Percentiles rank a stretch among this genome's conserved stretches.
Conservation (phyloP, 108 stramenopile genomes). For the Cyclotella atomus region DNA sequence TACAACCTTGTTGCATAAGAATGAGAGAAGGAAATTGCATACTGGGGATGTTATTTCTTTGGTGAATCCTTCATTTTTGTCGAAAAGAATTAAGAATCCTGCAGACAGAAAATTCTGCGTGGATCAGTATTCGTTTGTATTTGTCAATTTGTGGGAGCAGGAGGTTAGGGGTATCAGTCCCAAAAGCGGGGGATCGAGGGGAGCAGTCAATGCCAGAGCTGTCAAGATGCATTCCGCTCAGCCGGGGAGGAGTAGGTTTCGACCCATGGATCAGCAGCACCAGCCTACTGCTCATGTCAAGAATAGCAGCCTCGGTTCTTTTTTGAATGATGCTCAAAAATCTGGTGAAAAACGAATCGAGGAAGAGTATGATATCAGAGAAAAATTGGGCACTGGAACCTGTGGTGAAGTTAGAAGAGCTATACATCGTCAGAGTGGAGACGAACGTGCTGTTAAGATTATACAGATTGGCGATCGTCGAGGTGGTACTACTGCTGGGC, state of each 20-base stretch:
- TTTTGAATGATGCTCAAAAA: too few relatives aligned
- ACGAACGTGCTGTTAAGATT: constrained; percentile 91
- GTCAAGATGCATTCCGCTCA: not conserved
- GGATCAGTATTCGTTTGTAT: constrained; percentile 73
- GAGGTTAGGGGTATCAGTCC: constrained; percentile 24
- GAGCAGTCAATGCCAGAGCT: not conserved
- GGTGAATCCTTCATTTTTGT: constrained; percentile 74
- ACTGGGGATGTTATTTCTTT: constrained; percentile 94
- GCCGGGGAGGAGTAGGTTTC: too few relatives aligned
- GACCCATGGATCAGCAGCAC: too few relatives aligned
- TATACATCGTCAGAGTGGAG: constrained; percentile 83
- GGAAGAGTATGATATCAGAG: constrained; percentile 89
- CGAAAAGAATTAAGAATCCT: constrained; percentile 49
- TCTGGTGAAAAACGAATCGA: too few relatives aligned
- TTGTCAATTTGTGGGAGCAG: constrained; percentile 73
- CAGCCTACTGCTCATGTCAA: too few relatives aligned
- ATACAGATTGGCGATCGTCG: constrained; percentile 70
- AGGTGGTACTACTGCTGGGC: too few relatives aligned
- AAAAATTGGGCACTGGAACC: constrained; percentile 89
- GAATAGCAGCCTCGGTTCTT: too few relatives aligned
- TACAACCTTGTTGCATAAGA: constrained; percentile 62
- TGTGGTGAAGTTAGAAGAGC: constrained; percentile 91
- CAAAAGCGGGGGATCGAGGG: not conserved
- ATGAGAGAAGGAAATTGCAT: constrained; percentile 83
- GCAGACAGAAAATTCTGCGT: constrained; percentile 46